Percentiles rank a stretch among this genome's conserved stretches.
phyloP scores from a whole-genome alignment of 2,329 filamentous ascomycete genomes.

The Alternaria sp. region DNA sequence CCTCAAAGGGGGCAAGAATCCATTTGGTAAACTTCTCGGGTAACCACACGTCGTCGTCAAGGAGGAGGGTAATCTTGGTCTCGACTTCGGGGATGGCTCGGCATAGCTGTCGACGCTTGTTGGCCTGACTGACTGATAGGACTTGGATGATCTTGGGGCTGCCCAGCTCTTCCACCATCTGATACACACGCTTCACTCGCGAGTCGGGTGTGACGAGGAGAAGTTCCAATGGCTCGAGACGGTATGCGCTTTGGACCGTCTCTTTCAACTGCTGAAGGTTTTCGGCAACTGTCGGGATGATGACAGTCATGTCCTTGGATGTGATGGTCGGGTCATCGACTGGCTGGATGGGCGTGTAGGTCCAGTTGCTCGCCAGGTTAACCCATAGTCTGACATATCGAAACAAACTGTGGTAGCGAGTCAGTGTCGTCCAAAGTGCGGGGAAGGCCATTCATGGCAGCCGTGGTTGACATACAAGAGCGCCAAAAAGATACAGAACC shows the following conservation, averaged over 20 bases:
- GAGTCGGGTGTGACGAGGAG: constrained; percentile 88
- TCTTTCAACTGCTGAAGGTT: constrained; percentile 83
- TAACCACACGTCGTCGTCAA: constrained; percentile 96
- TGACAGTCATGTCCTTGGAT: constrained; percentile 86
- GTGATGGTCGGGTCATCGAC: constrained; percentile 82
- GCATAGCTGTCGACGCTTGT: constrained; percentile 94
- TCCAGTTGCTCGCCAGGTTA: constrained; percentile 80
- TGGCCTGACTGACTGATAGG: constrained; percentile 82
- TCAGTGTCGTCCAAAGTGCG: constrained; percentile 31
- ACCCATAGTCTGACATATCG: constrained; percentile 87
- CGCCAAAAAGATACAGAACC: constrained; percentile 48
- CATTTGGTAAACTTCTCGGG: constrained; percentile 85
- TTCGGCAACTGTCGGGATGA: constrained; percentile 91
- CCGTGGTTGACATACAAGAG: constrained; percentile 44
- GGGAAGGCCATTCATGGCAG: constrained; percentile 8
- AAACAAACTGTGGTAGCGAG: constrained; percentile 70
- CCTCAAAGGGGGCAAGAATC: constrained; percentile 93
- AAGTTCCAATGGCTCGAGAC: constrained; percentile 74
- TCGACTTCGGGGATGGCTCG: constrained; percentile 85
- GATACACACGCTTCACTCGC: constrained; percentile 74
- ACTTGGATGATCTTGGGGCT: constrained; percentile 72
- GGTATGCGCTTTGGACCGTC: constrained; percentile 80
- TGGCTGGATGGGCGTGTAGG: constrained; percentile 84
- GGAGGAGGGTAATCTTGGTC: constrained; percentile 88
- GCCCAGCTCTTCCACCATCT: constrained; percentile 60